Evolutionary conservation across 2,329 filamentous ascomycete genomes (phyloP).

Genomic region (Fusarium algeriense): DNA sequence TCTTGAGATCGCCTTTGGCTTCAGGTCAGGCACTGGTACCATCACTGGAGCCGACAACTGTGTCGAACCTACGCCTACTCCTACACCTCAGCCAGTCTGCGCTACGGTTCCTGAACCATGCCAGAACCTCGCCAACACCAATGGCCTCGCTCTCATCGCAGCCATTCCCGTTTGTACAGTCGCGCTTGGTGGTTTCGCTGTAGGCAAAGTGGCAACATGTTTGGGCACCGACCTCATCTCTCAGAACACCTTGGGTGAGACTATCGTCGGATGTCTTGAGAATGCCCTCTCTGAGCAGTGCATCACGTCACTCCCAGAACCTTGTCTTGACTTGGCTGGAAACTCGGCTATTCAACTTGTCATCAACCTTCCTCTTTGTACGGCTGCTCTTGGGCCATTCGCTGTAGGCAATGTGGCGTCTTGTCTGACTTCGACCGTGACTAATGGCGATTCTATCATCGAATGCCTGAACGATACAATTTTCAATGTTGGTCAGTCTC

Average conservation of each 20-base stretch:
- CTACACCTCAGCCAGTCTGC: background rate
- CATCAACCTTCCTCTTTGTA: background rate
- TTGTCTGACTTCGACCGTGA: background rate
- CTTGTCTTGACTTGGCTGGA: background rate
- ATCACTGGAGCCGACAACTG: background rate
- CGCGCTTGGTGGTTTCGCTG: background rate
- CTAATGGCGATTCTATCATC: background rate
- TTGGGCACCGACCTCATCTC: background rate
- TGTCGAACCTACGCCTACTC: background rate
- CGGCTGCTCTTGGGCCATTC: conserved; percentile 1
- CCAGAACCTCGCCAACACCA: background rate
- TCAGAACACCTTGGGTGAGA: background rate
- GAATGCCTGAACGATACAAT: background rate
- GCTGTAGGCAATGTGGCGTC: background rate
- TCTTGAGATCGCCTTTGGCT: background rate
- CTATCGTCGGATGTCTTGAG: background rate
- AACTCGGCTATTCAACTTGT: background rate
- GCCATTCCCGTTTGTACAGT: background rate
- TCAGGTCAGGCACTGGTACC: background rate
- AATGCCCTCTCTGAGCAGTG: background rate
- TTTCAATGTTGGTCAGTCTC: background rate
- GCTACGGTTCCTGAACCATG: background rate
- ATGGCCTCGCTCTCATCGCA: background rate
- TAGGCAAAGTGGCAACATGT: background rate
- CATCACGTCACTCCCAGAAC: background rate